Evolutionary conservation across 441 rosid genomes (phyloP), one percentile per base, ranked within the genome.

Genomic region (Populus tomentosa): DNA sequence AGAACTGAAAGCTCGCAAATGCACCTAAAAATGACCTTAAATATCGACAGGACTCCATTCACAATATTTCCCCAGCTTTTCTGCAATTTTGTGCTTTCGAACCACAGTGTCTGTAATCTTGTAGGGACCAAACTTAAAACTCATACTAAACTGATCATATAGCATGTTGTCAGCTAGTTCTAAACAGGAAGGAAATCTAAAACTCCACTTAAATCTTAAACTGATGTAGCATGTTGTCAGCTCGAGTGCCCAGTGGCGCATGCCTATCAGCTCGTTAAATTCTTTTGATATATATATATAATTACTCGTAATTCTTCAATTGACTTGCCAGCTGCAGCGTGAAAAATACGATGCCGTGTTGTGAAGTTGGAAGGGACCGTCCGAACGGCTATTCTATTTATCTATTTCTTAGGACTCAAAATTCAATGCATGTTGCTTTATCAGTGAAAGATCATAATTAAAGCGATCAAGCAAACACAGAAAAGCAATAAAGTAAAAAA

Each of bases 281-380:
- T 61, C 65, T 61, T 21, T 21, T 8, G 65, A 21, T 61, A 0
- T 61, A 21, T 21, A 0, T 3, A 10, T 8, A 56, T 5, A n/a
- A 3, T 9, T 14, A 21, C 65, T 61, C 65, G 13, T 10, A 9
- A 61, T 61, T 61, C 26, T 59, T 40, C 50, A 11, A 11, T 0
- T 46, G 20, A 46, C 56, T 46, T 46, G 56, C 18, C 20, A 14
- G 56, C 20, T 3, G 20, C 56, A 14, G 65, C 11, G 65, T 9
- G 14, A 10, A 21, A 61, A 61, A 21, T 10, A 61, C 65, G 28
- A 3, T 61, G 65, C 26, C 65, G 7, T 21, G 13, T 10, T 61
- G 23, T 9, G 69, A 73, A 23, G 32, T 23, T 23, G 75, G 36
- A 73, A 73, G 26, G 75, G 69, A 62, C 68, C 63, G 7, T 62